Evolutionary conservation across 345 rosid genomes (phyloP).

Genomic region (Durio zibethinus): DNA sequence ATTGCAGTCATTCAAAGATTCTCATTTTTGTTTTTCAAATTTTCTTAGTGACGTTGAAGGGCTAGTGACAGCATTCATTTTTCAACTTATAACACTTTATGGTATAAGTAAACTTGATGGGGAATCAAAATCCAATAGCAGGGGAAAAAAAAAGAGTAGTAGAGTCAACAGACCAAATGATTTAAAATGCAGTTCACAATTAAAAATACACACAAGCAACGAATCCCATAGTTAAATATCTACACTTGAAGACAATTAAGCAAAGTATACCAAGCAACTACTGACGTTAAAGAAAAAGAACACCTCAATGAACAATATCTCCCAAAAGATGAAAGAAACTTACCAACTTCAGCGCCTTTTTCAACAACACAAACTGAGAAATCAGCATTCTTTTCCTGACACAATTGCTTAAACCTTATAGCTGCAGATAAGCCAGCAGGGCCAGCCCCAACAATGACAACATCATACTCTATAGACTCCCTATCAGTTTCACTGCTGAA

Average conservation of each 20-base stretch:
- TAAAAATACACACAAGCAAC: too few relatives aligned
- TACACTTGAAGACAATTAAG: background rate
- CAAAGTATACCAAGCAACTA: background rate
- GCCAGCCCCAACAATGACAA: constrained; percentile 90
- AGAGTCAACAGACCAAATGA: background rate
- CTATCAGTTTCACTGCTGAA: constrained; percentile 47
- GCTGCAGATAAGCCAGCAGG: constrained; percentile 98
- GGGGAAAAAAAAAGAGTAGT: too few relatives aligned
- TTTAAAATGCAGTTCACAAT: background rate
- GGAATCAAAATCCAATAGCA: background rate
- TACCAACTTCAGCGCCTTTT: constrained; percentile 93
- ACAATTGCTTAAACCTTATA: constrained; percentile 77
- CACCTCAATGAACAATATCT: background rate
- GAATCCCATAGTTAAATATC: too few relatives aligned
- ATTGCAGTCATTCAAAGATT: background rate
- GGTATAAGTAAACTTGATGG: background rate
- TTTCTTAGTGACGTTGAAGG: background rate
- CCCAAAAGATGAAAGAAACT: constrained; percentile 1
- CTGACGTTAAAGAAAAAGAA: background rate
- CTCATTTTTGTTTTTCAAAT: background rate
- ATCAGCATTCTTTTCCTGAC: constrained; percentile 62
- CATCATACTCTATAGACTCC: constrained; percentile 84
- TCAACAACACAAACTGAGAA: constrained; percentile 94
- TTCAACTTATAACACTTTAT: background rate
- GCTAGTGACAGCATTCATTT: background rate